A percentile compares a stretch with the other conserved stretches of the same genome.
These are phyloP conservation scores for Serendipita vermifera DNA, from an alignment of 768 basidiomycete genomes.

Conservation along the genomic window DNA sequence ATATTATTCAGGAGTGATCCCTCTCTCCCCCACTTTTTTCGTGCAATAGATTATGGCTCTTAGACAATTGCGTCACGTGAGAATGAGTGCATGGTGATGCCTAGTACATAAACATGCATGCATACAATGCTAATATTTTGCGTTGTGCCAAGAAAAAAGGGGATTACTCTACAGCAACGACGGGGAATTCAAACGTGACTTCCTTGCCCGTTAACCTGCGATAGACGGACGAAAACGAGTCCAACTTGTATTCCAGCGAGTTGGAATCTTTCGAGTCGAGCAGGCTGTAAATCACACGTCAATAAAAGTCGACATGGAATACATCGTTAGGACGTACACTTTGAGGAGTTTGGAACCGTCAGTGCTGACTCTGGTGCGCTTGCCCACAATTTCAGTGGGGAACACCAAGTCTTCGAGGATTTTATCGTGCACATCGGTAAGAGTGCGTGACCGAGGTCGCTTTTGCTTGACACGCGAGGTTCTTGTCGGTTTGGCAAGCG, in stretches of 20 bases:
- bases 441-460: conserved; percentile 90
- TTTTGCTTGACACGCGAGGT: conserved; percentile 89
- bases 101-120: conserved; percentile 2
- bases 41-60: too few species aligned
- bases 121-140: background rate
- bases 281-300: conserved; percentile 41
- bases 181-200: conserved; percentile 87
- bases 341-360: conserved; percentile 94
- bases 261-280: conserved; percentile 97
- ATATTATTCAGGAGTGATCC: conserved; percentile 79
- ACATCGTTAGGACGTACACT: conserved; percentile 56
- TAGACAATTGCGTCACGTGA: background rate
- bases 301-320: conserved; percentile 14
- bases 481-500: conserved; percentile 94
- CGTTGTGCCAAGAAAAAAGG: background rate
- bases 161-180: conserved; percentile 18
- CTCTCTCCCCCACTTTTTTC: too few species aligned
- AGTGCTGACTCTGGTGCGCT: conserved; percentile 84
- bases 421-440: conserved; percentile 95
- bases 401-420: conserved; percentile 98
- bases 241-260: conserved; percentile 98
- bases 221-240: conserved; percentile 97
- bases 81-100: conserved; percentile 4
- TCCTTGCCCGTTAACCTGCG: conserved; percentile 93
- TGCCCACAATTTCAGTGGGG: conserved; percentile 98